Evolutionary conservation across 106 monocot genomes (phyloP), one percentile per base, ranked within the genome.

Genomic region (Dendrobium chrysotoxum): DNA sequence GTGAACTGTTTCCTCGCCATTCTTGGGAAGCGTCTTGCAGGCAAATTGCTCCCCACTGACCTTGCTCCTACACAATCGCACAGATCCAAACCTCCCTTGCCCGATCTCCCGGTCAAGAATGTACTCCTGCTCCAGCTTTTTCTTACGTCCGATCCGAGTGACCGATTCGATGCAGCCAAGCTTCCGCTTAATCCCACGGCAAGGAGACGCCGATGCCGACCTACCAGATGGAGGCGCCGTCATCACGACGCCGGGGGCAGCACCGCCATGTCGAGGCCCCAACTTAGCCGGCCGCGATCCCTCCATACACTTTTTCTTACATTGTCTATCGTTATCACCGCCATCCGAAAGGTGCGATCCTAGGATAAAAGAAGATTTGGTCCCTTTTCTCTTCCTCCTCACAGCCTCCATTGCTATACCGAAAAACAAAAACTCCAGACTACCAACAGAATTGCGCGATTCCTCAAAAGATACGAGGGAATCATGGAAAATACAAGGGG

Each of bases 11-110:
- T 95, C 97, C 79, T 89, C 94, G 11, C 92, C 97, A 61, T 92
- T 92, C 90, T 95, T 98, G 40, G 66, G 80, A 45, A 94, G 66
- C 4, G 89, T 81, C 76, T 98, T 98, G 84, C 94, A 94, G 2
- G 97, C 97, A 58, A 92, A 92, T 41, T 86, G 84, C 64, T 92
- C 86, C 0, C 90, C 83, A 4, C 82, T 85, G n/a, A 55, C 61
- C 77, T 79, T 82, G 64, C 68, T 83, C 28, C 79, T 46, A 81
- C 97, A 98, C 44, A 87, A n/a, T 47, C 88, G 21, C 4, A 98
- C 97, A 11, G 92, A 91, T n/a, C 97, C 97, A 46, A 94, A 98
- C 82, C 86, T 89, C 67, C 97, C 97, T 55, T 87, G 81, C 47
- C 97, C 97, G 40, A 98, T 89, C 86, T 84, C 81, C 18, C 40